phyloP scores from a whole-genome alignment of 768 basidiomycete genomes.

The Boletellus ananiceps region DNA sequence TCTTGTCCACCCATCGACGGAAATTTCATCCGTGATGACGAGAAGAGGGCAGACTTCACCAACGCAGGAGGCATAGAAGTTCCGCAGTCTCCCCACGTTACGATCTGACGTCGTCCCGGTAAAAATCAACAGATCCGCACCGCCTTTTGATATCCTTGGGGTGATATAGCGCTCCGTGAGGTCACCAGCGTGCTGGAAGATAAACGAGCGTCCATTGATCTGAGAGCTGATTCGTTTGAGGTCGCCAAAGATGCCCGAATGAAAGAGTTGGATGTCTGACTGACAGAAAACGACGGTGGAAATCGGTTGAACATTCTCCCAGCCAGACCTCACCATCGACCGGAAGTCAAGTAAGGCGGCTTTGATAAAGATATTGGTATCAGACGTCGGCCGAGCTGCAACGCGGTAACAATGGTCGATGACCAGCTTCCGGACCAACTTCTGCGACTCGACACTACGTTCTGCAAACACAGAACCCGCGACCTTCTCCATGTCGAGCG shows the following conservation, averaged over 20 bases:
- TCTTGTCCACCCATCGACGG: slow-evolving; percentile 9
- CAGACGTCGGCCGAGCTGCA: slow-evolving; percentile 14
- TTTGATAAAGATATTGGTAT: slow-evolving; percentile 22
- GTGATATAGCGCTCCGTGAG: slow-evolving; percentile 12
- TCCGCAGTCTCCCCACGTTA: slow-evolving; percentile 8
- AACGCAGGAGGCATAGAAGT: slow-evolving; percentile 15
- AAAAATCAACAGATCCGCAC: slow-evolving; percentile 25
- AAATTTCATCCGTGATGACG: slow-evolving; percentile 12
- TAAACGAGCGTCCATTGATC: slow-evolving; percentile 22
- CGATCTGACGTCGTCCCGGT: slow-evolving; percentile 6
- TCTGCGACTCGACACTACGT: slow-evolving; percentile 20
- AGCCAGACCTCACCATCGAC: slow-evolving; percentile 23
- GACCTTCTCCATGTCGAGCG: slow-evolving; percentile 20
- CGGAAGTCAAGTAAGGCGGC: slow-evolving; percentile 25
- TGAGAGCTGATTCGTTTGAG: slow-evolving; percentile 14
- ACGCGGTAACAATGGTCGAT: slow-evolving; percentile 14
- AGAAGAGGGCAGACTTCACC: slow-evolving; percentile 27
- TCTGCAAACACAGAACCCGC: slow-evolving; percentile 14
- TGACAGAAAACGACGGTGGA: slow-evolving; percentile 20
- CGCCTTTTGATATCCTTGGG: slow-evolving; percentile 18
- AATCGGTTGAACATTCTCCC: slow-evolving; percentile 18
- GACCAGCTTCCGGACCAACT: slow-evolving; percentile 19
- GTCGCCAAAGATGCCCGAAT: slow-evolving; percentile 13
- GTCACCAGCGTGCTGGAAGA: slow-evolving; percentile 19
- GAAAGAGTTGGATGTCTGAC: slow-evolving; percentile 12